phyloP scores from a whole-genome alignment of 2,329 filamentous ascomycete species.

The Talaromyces albobiverticillius region DNA sequence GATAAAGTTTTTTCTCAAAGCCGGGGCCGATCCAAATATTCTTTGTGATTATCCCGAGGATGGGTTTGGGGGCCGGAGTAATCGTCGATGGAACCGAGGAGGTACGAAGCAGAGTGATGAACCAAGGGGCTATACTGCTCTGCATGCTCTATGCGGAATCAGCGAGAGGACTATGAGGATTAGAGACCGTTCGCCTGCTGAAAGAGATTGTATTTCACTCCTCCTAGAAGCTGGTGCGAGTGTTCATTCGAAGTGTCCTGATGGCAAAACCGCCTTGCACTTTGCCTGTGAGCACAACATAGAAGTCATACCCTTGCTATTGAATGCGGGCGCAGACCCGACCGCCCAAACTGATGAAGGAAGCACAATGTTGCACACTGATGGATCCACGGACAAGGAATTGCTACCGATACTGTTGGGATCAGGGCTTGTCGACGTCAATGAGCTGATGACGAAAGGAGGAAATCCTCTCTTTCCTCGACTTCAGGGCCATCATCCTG shows the following conservation, averaged over 20 bases:
- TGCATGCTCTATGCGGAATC: slow-evolving; percentile 6
- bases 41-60: neutral
- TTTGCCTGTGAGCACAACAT: slow-evolving; percentile 2
- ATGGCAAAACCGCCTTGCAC: slow-evolving; percentile 8
- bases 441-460: slow-evolving; percentile 4
- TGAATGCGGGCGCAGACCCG: slow-evolving; percentile 6
- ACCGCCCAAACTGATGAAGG: slow-evolving; percentile 1
- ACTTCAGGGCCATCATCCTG: neutral
- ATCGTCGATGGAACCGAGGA: neutral
- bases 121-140: slow-evolving; percentile 8
- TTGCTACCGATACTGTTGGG: slow-evolving; percentile 2
- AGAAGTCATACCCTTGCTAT: neutral
- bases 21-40: slow-evolving; percentile 6
- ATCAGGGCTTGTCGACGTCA: slow-evolving; percentile 4
- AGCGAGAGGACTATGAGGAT: too few relatives aligned
- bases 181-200: neutral
- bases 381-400: slow-evolving; percentile 6
- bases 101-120: neutral
- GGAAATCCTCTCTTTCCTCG: neutral
- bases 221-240: slow-evolving; percentile 3
- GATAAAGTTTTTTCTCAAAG: slow-evolving; percentile 5
- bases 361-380: slow-evolving; percentile 7
- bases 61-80: neutral
- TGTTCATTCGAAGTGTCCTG: slow-evolving; percentile 2
- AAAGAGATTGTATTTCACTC: neutral